phyloP scores from a whole-genome alignment of 139 green algal species.

The Chlamydomonas sp. region DNA sequence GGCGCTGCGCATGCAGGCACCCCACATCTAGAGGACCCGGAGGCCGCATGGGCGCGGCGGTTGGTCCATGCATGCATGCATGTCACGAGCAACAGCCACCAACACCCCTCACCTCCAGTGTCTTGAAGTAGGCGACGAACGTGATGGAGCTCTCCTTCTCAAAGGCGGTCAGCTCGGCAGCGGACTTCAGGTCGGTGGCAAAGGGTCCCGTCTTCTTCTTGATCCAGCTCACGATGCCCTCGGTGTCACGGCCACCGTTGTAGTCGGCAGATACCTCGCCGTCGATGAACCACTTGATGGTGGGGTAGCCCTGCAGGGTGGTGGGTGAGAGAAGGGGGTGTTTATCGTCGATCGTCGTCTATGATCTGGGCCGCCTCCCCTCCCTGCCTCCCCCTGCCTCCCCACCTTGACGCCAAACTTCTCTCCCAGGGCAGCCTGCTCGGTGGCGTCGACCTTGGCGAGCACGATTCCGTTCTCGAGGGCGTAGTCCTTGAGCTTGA shows the following conservation, averaged over 20 bases:
- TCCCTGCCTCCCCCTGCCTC: too few relatives aligned
- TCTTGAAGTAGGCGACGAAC: constrained; percentile 69
- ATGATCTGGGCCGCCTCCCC: too few relatives aligned
- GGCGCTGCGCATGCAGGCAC: not conserved
- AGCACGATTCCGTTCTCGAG: too few relatives aligned
- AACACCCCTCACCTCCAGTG: constrained; percentile 34
- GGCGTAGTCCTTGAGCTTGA: constrained; percentile 53
- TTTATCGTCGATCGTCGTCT: too few relatives aligned
- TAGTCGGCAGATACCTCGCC: constrained; percentile 65
- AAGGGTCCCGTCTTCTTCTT: constrained; percentile 85
- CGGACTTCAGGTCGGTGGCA: constrained; percentile 42
- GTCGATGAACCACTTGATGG: constrained; percentile 82
- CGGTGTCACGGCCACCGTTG: constrained; percentile 63
- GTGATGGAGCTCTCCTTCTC: constrained; percentile 45
- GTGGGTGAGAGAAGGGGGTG: too few relatives aligned
- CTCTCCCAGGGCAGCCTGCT: constrained; percentile 45
- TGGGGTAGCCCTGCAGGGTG: constrained; percentile 84
- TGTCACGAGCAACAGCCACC: not conserved
- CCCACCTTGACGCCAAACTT: constrained; percentile 56
- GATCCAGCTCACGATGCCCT: constrained; percentile 72
- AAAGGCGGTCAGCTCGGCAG: constrained; percentile 38
- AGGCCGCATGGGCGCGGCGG: too few relatives aligned
- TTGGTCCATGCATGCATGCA: not conserved
- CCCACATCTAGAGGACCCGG: too few relatives aligned
- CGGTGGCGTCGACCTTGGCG: constrained; percentile 75